Base-by-base conservation (phyloP, 257 asterid species). In the Anisodus tanguticus region DNA sequence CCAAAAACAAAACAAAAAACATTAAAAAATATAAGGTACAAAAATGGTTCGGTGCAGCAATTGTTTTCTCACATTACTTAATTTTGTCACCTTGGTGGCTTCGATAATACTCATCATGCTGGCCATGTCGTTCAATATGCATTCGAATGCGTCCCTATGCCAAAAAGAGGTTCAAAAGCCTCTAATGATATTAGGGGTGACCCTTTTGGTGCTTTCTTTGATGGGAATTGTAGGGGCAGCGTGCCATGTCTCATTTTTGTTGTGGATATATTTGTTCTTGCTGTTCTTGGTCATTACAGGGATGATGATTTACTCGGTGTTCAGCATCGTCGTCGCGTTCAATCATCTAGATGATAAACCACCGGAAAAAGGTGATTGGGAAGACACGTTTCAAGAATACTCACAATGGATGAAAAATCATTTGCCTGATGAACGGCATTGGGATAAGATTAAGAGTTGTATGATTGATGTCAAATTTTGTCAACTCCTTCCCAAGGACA, bases 391-490 rank as follows among this genome's bases (percentile, higher is more conserved):
- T 31, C 95, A 93, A 4, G 95, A 93, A 79, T 92, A 91, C 87
- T 93, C 98, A 0, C 79, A 77, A 13, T 95, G 98, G 98, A 74
- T 93, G 89, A 94, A 91, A 84, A 89, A 79, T 3, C 82, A 87
- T 63, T 95, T 92, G 10, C 55, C 90, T 5, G 88, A 88, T 86
- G 92, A 77, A 6, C 79, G 82, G 15, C 88, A 95, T 6, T 93
- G 98, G 98, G 90, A 83, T 15, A 84, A 88, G 83, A 85, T 93
- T 31, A 95, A 87, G 88, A 91, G 94, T 87, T 95, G 98, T 85
- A 86, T 93, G 91, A 88, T 39, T 63, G 93, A 85, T 6, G 64
- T 83, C 2, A 72, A 79, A 12, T 10, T 89, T 22, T 94, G 98
- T 85, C 82, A 79, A 0, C 79, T 9, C 6, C 59, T 88, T 64